Evolutionary conservation across 805 yeast genomes (phyloP).

Genomic region (Candida quercuum): DNA sequence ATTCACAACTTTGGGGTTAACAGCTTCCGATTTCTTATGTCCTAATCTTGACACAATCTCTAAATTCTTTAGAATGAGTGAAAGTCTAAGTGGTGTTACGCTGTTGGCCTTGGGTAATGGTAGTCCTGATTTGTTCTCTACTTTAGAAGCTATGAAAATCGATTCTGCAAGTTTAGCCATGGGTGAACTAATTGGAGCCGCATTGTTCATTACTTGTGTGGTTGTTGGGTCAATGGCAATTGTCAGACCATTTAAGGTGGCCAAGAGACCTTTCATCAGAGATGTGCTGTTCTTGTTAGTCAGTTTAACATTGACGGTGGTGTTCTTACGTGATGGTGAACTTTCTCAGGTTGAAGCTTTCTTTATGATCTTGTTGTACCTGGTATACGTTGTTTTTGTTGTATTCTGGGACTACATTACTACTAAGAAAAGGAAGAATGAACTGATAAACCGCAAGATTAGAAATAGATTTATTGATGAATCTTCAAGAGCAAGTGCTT

Average conservation of each 20-base stretch:
- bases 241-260: conserved; percentile 62
- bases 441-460: conserved; percentile 17
- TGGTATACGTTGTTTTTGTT: conserved; percentile 50
- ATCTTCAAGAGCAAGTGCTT: not conserved
- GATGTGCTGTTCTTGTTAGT: conserved; percentile 58
- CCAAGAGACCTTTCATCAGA: conserved; percentile 21
- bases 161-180: conserved; percentile 74
- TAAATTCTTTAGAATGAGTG: conserved; percentile 57
- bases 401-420: conserved; percentile 23
- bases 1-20: conserved; percentile 66
- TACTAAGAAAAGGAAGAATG: conserved; percentile 12
- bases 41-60: conserved; percentile 76
- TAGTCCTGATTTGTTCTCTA: conserved; percentile 82
- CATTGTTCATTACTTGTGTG: conserved; percentile 76
- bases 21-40: conserved; percentile 80
- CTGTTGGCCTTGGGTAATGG: conserved; percentile 90
- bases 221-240: conserved; percentile 79
- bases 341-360: conserved; percentile 53
- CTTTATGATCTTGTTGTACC: conserved; percentile 51
- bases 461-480: conserved; percentile 18
- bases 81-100: conserved; percentile 82
- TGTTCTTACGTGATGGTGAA: conserved; percentile 52
- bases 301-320: conserved; percentile 39
- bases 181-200: conserved; percentile 90
- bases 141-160: conserved; percentile 73